Percentiles rank a stretch among this genome's conserved stretches.
Conservation (phyloP, 2,329 filamentous ascomycete genomes). For the Aureobasidium musti region DNA sequence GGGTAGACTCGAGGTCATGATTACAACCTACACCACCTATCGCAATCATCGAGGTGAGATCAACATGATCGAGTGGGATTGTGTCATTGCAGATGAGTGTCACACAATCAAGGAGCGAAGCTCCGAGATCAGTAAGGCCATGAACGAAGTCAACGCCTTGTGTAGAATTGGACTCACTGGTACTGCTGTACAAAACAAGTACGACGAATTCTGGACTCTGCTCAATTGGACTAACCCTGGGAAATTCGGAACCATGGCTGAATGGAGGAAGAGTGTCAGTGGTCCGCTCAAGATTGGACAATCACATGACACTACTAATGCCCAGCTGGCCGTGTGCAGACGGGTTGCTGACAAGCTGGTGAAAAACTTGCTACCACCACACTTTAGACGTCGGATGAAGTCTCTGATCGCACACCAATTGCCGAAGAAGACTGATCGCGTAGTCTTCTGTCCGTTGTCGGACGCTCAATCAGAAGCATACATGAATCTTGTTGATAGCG, state of each 20-base stretch:
- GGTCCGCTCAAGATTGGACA: slow-evolving; percentile 83
- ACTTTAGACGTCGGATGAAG: slow-evolving; percentile 93
- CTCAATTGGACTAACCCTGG: slow-evolving; percentile 96
- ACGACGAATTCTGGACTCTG: slow-evolving; percentile 94
- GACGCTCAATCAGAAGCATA: slow-evolving; percentile 80
- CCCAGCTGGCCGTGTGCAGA: slow-evolving; percentile 77
- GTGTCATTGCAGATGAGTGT: slow-evolving; percentile 91
- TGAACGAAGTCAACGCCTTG: slow-evolving; percentile 87
- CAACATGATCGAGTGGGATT: slow-evolving; percentile 90
- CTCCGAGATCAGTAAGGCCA: slow-evolving; percentile 77
- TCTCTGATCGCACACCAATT: slow-evolving; percentile 86
- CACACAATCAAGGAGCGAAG: slow-evolving; percentile 80
- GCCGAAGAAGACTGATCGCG: slow-evolving; percentile 89
- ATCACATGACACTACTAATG: slow-evolving; percentile 83
- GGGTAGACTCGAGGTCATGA: slow-evolving; percentile 83
- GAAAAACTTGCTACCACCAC: slow-evolving; percentile 80
- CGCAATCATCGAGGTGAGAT: slow-evolving; percentile 71
- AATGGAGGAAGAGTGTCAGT: slow-evolving; percentile 78
- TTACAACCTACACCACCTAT: slow-evolving; percentile 93
- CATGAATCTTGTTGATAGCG: slow-evolving; percentile 73
- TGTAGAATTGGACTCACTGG: slow-evolving; percentile 93
- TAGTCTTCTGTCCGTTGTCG: slow-evolving; percentile 93
- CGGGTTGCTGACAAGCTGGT: slow-evolving; percentile 82
- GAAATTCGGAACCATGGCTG: slow-evolving; percentile 62
- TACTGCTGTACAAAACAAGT: slow-evolving; percentile 96